These are phyloP conservation scores for Globisporangium uncinulatum DNA, from an alignment of 352 stramenopile genomes.

Conservation along the genomic window DNA sequence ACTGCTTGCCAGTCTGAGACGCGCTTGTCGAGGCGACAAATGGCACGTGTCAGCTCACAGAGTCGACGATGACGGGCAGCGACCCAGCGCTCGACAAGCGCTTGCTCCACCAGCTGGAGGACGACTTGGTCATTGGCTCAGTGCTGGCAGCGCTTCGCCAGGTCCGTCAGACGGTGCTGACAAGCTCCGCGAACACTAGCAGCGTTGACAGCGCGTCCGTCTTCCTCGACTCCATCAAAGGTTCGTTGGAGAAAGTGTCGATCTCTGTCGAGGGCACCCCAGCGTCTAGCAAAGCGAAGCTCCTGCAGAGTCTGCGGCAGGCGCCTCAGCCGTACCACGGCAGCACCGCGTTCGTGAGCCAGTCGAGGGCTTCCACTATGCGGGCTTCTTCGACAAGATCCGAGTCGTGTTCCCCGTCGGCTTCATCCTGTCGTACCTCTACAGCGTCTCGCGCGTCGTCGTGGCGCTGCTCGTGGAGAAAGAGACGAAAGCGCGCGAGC, in stretches of 20 bases:
- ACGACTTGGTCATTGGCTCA: constrained; percentile 49
- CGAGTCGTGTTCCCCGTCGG: constrained; percentile 77
- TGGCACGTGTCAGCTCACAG: constrained; percentile 36
- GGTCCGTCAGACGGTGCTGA: background rate
- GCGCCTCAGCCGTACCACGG: constrained; percentile 60
- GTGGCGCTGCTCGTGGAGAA: constrained; percentile 91
- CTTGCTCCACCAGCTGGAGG: constrained; percentile 37
- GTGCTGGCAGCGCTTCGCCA: constrained; percentile 17
- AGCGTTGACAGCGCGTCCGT: background rate
- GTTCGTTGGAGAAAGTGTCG: constrained; percentile 10
- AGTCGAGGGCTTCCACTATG: constrained; percentile 44
- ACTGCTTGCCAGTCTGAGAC: constrained; percentile 61
- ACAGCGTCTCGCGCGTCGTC: constrained; percentile 87
- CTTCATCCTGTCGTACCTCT: constrained; percentile 91
- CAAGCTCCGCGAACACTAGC: background rate
- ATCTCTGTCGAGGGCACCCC: constrained; percentile 10
- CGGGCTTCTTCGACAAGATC: constrained; percentile 79
- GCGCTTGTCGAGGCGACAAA: constrained; percentile 15
- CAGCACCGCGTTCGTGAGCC: constrained; percentile 40
- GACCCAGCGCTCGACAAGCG: constrained; percentile 23
- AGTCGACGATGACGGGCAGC: constrained; percentile 21
- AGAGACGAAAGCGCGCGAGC: constrained; percentile 86
- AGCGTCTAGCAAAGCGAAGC: constrained; percentile 20
- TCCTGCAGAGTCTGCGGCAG: constrained; percentile 46
- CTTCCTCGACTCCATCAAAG: constrained; percentile 10